Percentiles rank a stretch among this genome's conserved stretches.
Evolutionary conservation across 2,329 filamentous ascomycete genomes (phyloP).

Genomic region (Aspergillus proliferans): DNA sequence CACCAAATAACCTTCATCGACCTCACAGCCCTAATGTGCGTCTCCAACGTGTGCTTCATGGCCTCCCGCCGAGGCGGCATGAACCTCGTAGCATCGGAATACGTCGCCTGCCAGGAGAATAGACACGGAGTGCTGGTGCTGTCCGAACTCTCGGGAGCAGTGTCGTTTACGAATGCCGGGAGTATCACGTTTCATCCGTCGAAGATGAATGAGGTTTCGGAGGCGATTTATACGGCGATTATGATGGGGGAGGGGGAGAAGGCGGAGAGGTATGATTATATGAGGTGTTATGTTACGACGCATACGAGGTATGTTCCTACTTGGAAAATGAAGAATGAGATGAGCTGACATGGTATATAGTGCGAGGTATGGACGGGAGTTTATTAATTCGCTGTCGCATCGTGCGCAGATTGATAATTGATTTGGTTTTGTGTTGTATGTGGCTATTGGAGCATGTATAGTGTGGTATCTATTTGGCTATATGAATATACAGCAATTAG

Average conservation of each 20-base stretch:
- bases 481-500: too few species aligned
- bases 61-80: conserved; percentile 88
- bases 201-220: conserved; percentile 84
- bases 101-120: conserved; percentile 81
- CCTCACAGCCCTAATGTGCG: conserved; percentile 81
- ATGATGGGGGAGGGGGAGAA: conserved; percentile 80
- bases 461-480: too few species aligned
- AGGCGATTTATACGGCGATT: conserved; percentile 77
- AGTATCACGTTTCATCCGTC: conserved; percentile 85
- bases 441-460: too few species aligned
- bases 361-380: conserved; percentile 4
- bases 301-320: conserved; percentile 59
- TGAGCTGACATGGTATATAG: not conserved
- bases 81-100: conserved; percentile 97
- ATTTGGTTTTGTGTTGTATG: not conserved
- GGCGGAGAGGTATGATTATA: conserved; percentile 70
- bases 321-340: too few species aligned
- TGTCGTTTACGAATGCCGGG: conserved; percentile 71
- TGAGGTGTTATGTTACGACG: conserved; percentile 82
- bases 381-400: not conserved
- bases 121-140: conserved; percentile 85
- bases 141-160: conserved; percentile 84
- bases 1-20: conserved; percentile 86
- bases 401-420: not conserved
- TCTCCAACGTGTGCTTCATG: conserved; percentile 79